Evolutionary conservation across 495 filamentous ascomycete species (phyloP).

Genomic region (Tuber aestivum): DNA sequence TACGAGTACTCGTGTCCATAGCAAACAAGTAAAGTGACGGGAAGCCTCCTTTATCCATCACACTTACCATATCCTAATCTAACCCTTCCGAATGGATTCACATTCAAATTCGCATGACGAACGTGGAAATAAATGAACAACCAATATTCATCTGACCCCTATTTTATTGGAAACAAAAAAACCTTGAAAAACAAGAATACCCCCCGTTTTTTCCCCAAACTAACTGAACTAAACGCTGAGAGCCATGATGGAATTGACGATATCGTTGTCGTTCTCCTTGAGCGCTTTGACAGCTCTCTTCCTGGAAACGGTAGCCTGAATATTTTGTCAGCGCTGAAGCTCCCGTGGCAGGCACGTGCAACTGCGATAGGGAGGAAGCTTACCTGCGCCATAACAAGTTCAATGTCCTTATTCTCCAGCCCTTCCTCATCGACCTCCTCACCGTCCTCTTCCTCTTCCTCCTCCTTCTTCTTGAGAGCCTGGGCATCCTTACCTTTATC

Average conservation of each 20-base stretch:
- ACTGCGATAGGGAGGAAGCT: neutral
- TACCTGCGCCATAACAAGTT: constrained; percentile 80
- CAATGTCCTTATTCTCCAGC: constrained; percentile 97
- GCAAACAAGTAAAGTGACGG: neutral
- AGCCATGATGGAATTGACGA: constrained; percentile 99
- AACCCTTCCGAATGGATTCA: neutral
- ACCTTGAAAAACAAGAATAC: constrained; percentile 6
- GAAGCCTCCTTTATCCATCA: neutral
- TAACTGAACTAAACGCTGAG: constrained; percentile 70
- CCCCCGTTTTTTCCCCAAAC: constrained; percentile 13
- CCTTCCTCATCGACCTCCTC: constrained; percentile 91
- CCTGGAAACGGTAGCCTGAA: constrained; percentile 82
- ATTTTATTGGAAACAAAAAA: constrained; percentile 7
- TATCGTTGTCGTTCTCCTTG: constrained; percentile 98
- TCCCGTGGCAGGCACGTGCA: neutral
- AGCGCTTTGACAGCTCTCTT: constrained; percentile 98
- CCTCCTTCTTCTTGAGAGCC: constrained; percentile 72
- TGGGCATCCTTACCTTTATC: constrained; percentile 61
- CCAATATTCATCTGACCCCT: neutral
- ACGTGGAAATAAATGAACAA: neutral
- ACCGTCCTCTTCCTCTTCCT: constrained; percentile 83
- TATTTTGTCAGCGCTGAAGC: neutral
- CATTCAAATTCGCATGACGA: neutral
- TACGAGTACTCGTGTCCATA: no score
- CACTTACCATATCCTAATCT: constrained; percentile 1